phyloP scores from a whole-genome alignment of 495 filamentous ascomycete genomes.

The Aspergillus ostianus region DNA sequence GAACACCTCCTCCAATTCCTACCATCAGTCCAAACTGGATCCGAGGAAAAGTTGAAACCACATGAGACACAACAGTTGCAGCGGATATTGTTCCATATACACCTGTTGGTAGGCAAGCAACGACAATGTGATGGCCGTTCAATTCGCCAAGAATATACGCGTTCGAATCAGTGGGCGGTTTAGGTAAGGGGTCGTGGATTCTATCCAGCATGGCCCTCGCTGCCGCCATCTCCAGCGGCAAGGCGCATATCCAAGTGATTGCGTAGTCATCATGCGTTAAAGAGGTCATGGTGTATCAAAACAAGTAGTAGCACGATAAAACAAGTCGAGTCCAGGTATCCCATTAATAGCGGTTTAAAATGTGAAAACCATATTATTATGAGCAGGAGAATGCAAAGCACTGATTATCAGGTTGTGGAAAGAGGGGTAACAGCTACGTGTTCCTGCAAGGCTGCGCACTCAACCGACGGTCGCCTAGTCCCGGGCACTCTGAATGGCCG shows the following conservation, averaged over 20 bases:
- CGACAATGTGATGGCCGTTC: conserved; percentile 12
- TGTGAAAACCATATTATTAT: not conserved
- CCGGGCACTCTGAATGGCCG: conserved; percentile 15
- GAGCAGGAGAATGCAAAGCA: conserved; percentile 3
- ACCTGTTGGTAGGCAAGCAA: too few relatives aligned
- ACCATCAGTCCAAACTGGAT: conserved; percentile 22
- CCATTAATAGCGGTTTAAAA: too few relatives aligned
- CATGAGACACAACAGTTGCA: too few relatives aligned
- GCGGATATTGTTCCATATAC: too few relatives aligned
- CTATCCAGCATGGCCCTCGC: conserved; percentile 40
- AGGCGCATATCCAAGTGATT: conserved; percentile 48
- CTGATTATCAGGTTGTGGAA: not conserved
- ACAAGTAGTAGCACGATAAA: not conserved
- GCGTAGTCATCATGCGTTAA: conserved; percentile 38
- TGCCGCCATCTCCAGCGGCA: conserved; percentile 35
- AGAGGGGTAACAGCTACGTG: conserved; percentile 3
- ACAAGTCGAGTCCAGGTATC: not conserved
- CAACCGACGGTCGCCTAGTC: not conserved
- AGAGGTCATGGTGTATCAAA: conserved; percentile 3
- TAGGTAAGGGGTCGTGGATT: conserved; percentile 27
- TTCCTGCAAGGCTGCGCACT: conserved; percentile 5
- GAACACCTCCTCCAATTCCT: conserved; percentile 42
- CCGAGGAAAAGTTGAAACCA: too few relatives aligned
- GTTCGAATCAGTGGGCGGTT: conserved; percentile 23
- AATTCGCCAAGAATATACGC: conserved; percentile 34